Base-by-base conservation (phyloP, 1,284 basidiomycete genomes). In the Mycosarcoma mackinlayi region DNA sequence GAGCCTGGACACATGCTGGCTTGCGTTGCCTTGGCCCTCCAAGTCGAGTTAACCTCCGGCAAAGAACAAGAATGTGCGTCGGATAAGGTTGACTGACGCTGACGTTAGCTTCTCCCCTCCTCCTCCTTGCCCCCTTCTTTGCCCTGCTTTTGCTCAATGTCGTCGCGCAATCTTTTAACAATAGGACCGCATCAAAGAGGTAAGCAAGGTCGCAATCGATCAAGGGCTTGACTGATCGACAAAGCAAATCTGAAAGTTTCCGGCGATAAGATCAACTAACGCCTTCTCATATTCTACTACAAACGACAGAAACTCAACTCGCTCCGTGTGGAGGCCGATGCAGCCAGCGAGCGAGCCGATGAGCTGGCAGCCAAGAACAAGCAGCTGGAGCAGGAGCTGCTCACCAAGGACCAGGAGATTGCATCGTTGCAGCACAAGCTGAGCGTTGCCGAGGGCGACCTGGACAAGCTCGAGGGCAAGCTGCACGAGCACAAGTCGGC, bases 391-490 rank as follows among this genome's bases (percentile, higher is more conserved):
- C 93, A 94, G 84, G 83, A 87, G 40, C 83, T 94, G 41, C 88
- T 97, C 35, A 87, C 88, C 81, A 91, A 90, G 81, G 95, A 98
- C 28, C 94, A 98, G 84, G 90, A 92, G 82, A 91, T 94, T 79
- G 85, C 86, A 6, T 97, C 94, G 3, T 88, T 96, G 71, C 85
- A 88, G 63, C 91, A 93, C 85, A 90, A 89, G 84, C 86, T 95
- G 39, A 78, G 84, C 33, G 84, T 91, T 28, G 85, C 91, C 60
- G 92, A 96, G 35, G 83, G 58, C 7, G 89, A 94, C 42, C 86
- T 93, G 60, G 91, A 94, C 79, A 88, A 89, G 81, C 83, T 88
- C 14, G 95, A 98, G 84, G 68, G 67, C n/a, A 89, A 90, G 83
- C 84, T 98, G 33, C 75, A 84, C 25, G 88, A 91, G 21, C 86